A percentile compares a stretch with the other conserved stretches of the same genome.
These are phyloP conservation scores for Vanrija pseudolonga DNA, from an alignment of 1,284 basidiomycete species.

Conservation along the genomic window DNA sequence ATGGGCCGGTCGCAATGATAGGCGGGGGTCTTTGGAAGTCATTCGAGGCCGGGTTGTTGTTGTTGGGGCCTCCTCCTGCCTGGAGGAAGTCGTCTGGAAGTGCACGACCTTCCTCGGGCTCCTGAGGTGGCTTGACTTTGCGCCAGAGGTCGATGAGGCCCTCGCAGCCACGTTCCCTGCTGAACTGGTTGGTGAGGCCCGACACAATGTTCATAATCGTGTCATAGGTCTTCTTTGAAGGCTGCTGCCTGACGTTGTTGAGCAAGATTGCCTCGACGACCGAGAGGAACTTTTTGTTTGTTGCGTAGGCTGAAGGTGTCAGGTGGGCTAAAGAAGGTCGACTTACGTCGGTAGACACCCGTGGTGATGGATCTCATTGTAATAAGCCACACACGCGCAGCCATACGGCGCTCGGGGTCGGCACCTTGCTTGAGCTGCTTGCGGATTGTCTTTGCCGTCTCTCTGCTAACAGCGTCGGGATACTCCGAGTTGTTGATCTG, in stretches of 20 bases:
- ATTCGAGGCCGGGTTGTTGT: background rate
- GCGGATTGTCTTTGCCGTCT: constrained; percentile 42
- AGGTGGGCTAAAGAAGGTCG: background rate
- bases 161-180: constrained; percentile 41
- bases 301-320: constrained; percentile 30
- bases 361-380: constrained; percentile 39
- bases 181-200: constrained; percentile 39
- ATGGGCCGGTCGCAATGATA: background rate
- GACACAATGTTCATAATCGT: constrained; percentile 28
- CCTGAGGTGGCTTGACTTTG: constrained; percentile 42
- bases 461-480: constrained; percentile 39
- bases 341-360: constrained; percentile 39
- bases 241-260: background rate
- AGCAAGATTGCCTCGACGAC: constrained; percentile 28
- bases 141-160: constrained; percentile 40
- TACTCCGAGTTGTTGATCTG: constrained; percentile 40
- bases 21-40: background rate
- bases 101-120: constrained; percentile 38
- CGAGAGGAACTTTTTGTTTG: constrained; percentile 40
- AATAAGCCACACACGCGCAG: constrained; percentile 45
- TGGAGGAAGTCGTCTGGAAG: constrained; percentile 29
- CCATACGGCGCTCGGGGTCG: constrained; percentile 37
- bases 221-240: constrained; percentile 5
- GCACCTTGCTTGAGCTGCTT: constrained; percentile 46
- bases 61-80: constrained; percentile 1